phyloP scores from a whole-genome alignment of 306 rosid genomes.

The Malus fusca region DNA sequence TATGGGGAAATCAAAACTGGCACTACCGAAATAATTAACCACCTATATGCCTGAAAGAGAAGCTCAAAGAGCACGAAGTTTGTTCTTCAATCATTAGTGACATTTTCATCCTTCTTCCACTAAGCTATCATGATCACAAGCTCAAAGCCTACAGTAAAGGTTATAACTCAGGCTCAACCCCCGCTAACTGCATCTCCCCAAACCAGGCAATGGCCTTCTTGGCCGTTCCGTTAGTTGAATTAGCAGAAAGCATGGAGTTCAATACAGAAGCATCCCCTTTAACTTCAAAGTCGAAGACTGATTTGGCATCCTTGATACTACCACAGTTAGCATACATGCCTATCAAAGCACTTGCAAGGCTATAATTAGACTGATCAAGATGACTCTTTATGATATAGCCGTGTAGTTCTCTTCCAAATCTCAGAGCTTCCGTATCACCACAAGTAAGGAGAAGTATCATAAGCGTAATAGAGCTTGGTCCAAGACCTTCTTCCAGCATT shows the following conservation, averaged over 20 bases:
- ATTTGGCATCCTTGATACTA: conserved; percentile 22
- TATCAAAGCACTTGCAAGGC: conserved; percentile 17
- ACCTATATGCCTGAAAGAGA: not conserved
- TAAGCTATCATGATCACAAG: not conserved
- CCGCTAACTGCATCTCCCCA: not conserved
- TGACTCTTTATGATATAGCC: conserved; percentile 26
- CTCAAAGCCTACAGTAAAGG: not conserved
- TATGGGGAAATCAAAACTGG: not conserved
- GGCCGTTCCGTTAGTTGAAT: conserved; percentile 12
- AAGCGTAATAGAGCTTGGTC: conserved; percentile 29
- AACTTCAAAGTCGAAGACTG: conserved; percentile 17
- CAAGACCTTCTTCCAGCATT: conserved; percentile 27
- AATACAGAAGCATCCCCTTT: conserved; percentile 12
- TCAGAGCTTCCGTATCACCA: conserved; percentile 16
- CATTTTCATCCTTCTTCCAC: not conserved
- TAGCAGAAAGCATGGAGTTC: conserved; percentile 18
- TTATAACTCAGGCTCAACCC: not conserved
- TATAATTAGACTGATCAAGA: not conserved
- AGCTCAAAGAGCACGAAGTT: not conserved
- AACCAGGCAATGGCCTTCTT: conserved; percentile 12
- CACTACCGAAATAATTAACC: not conserved
- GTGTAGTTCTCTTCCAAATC: conserved; percentile 29
- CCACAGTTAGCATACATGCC: conserved; percentile 29
- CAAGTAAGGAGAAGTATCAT: conserved; percentile 29
- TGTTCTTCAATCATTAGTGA: not conserved